Conservation (phyloP, 1,284 basidiomycete genomes). For the Fomitiporia mediterranea region DNA sequence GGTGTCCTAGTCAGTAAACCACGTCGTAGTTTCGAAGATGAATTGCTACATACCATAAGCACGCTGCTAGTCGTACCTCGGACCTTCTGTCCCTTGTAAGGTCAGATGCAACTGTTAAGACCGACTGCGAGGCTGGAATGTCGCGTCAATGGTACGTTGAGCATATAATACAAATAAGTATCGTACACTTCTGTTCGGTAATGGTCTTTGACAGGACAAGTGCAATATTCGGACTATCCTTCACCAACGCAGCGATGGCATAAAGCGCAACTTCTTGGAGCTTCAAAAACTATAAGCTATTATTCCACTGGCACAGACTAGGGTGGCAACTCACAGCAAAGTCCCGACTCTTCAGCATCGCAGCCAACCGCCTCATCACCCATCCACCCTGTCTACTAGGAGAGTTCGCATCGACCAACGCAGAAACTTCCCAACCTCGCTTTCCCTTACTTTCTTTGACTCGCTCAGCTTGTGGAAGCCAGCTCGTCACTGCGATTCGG, state of each 20-base stretch:
- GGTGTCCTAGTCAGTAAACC: not conserved
- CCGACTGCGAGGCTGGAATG: slow-evolving; percentile 26
- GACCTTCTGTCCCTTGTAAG: slow-evolving; percentile 50
- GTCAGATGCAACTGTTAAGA: slow-evolving; percentile 40
- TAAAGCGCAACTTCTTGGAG: slow-evolving; percentile 66
- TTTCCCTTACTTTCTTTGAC: slow-evolving; percentile 50
- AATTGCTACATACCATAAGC: slow-evolving; percentile 47
- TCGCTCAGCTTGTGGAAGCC: slow-evolving; percentile 56
- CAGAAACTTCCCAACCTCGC: slow-evolving; percentile 63
- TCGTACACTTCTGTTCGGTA: slow-evolving; percentile 35
- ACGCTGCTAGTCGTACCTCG: slow-evolving; percentile 62
- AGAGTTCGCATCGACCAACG: slow-evolving; percentile 35
- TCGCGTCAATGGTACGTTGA: not conserved
- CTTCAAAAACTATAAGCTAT: slow-evolving; percentile 31
- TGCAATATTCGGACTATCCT: slow-evolving; percentile 57
- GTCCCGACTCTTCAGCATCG: slow-evolving; percentile 46
- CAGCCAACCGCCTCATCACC: slow-evolving; percentile 48
- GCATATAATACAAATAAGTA: not conserved
- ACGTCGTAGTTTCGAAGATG: not conserved
- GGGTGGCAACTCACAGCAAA: slow-evolving; percentile 40
- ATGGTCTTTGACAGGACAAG: slow-evolving; percentile 39
- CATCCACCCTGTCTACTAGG: slow-evolving; percentile 49
- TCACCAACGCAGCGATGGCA: slow-evolving; percentile 65
- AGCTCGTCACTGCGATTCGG: slow-evolving; percentile 54
- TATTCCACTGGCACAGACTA: not conserved